Percentiles rank a stretch among this genome's conserved stretches.
Evolutionary conservation across 2,329 filamentous ascomycete genomes (phyloP).

Genomic region (Fusarium musae): DNA sequence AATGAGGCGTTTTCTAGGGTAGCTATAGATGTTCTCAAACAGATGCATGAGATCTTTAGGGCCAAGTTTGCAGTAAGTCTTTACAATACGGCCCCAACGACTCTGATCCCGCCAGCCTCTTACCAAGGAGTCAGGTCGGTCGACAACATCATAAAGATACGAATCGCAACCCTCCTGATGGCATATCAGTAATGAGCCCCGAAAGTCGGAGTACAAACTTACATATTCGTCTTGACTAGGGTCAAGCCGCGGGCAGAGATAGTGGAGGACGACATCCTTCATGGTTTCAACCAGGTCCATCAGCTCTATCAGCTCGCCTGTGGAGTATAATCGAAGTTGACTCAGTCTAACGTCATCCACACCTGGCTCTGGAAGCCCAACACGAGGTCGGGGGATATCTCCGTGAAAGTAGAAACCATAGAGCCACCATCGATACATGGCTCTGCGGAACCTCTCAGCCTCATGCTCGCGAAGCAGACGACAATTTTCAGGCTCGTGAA

Average conservation of each 20-base stretch:
- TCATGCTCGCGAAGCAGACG: conserved; percentile 58
- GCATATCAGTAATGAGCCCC: conserved; percentile 1
- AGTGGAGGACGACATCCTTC: conserved; percentile 56
- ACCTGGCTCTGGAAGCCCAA: conserved; percentile 52
- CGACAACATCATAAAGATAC: conserved; percentile 38
- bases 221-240: conserved; percentile 50
- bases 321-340: conserved; percentile 57
- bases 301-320: conserved; percentile 57
- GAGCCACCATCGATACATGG: conserved; percentile 65
- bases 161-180: conserved; percentile 35
- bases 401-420: conserved; percentile 65
- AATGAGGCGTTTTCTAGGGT: conserved; percentile 58
- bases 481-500: conserved; percentile 57
- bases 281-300: conserved; percentile 59
- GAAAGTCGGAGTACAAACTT: conserved; percentile 25
- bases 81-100: conserved; percentile 53
- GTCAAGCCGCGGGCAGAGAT: conserved; percentile 59
- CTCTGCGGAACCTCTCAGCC: conserved; percentile 59
- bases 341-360: conserved; percentile 56
- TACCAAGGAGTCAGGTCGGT: conserved; percentile 47
- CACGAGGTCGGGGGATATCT: conserved; percentile 51
- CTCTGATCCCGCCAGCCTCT: conserved; percentile 52
- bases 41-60: conserved; percentile 62
- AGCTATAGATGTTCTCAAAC: conserved; percentile 59
- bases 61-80: conserved; percentile 61